These are phyloP conservation scores for Condylostoma magnum DNA, from an alignment of 169 alveolate genomes.

Conservation along the genomic window DNA sequence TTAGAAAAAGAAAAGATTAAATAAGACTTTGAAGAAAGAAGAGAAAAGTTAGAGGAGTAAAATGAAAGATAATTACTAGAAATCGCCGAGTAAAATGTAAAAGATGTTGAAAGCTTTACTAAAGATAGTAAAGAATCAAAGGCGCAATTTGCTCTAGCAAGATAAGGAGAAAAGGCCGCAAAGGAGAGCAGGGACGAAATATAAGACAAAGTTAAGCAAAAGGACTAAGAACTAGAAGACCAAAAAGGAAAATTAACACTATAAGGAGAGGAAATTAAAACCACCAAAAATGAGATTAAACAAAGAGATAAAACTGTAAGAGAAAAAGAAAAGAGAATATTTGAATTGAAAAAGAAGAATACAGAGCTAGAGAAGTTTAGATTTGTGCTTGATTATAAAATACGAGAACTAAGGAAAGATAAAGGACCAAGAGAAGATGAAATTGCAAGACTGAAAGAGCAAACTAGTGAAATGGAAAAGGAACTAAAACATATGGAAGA, in stretches of 20 bases:
- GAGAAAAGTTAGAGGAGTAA: conserved; percentile 60
- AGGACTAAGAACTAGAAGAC: conserved; percentile 42
- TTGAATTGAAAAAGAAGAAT: conserved; percentile 89
- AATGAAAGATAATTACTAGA: conserved; percentile 51
- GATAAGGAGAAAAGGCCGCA: conserved; percentile 47
- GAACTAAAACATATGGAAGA: conserved; percentile 86
- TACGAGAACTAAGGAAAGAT: conserved; percentile 90
- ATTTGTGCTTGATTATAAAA: conserved; percentile 92
- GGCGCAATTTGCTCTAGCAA: conserved; percentile 42
- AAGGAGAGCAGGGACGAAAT: conserved; percentile 31
- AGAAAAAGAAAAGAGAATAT: conserved; percentile 89
- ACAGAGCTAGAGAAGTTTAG: conserved; percentile 93
- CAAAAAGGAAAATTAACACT: conserved; percentile 59
- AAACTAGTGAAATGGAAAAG: conserved; percentile 81
- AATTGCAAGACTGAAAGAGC: conserved; percentile 80
- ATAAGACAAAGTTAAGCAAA: conserved; percentile 41
- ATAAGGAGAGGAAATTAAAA: conserved; percentile 51
- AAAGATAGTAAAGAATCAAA: conserved; percentile 57
- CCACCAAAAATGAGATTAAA: conserved; percentile 73
- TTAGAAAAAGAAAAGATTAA: conserved; percentile 72
- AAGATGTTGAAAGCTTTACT: conserved; percentile 54
- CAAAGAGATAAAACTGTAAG: conserved; percentile 89
- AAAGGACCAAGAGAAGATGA: conserved; percentile 92
- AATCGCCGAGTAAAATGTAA: conserved; percentile 54
- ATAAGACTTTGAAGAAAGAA: conserved; percentile 53